A percentile compares a stretch with the other conserved stretches of the same genome.
phyloP scores from a whole-genome alignment of 148 eudicot genomes.

The Simmondsia chinensis region DNA sequence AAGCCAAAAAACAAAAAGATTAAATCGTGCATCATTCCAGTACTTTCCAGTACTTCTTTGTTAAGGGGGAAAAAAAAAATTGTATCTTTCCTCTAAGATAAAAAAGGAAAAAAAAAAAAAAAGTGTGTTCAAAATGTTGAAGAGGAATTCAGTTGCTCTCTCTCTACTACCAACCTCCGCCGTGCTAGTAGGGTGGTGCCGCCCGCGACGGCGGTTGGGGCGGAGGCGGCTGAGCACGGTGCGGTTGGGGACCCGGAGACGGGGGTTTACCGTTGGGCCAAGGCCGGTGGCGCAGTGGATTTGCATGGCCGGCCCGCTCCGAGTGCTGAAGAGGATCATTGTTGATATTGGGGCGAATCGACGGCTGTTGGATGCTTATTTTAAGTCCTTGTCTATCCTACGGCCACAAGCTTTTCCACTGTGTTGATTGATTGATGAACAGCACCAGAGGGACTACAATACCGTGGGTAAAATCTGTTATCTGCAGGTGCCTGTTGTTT shows the following conservation, averaged over 20 bases:
- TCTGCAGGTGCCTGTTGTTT: no score
- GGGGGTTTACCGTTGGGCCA: conserved; percentile 41
- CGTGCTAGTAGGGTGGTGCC: conserved; percentile 43
- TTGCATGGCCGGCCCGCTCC: conserved; percentile 32
- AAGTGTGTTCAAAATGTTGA: conserved; percentile 9
- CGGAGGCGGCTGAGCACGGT: conserved; percentile 23
- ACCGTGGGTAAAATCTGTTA: no score
- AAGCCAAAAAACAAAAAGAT: no score
- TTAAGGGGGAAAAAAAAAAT: not conserved
- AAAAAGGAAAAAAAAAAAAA: not conserved
- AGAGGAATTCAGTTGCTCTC: conserved; percentile 12
- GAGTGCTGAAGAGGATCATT: conserved; percentile 42
- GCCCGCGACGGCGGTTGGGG: conserved; percentile 26
- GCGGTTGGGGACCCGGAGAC: conserved; percentile 45
- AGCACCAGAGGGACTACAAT: no score
- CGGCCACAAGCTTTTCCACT: conserved; percentile 72
- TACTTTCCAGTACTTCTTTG: no score
- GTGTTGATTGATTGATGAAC: no score
- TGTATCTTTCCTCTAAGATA: no score
- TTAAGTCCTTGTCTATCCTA: conserved; percentile 51
- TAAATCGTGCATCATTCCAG: no score
- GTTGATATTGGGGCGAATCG: conserved; percentile 29
- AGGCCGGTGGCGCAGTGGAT: conserved; percentile 52
- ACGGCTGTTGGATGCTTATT: conserved; percentile 41
- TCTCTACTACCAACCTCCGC: conserved; percentile 27